Evolutionary conservation across 2,329 filamentous ascomycete species (phyloP).

Genomic region (Berkeleyomyces rouxiae): DNA sequence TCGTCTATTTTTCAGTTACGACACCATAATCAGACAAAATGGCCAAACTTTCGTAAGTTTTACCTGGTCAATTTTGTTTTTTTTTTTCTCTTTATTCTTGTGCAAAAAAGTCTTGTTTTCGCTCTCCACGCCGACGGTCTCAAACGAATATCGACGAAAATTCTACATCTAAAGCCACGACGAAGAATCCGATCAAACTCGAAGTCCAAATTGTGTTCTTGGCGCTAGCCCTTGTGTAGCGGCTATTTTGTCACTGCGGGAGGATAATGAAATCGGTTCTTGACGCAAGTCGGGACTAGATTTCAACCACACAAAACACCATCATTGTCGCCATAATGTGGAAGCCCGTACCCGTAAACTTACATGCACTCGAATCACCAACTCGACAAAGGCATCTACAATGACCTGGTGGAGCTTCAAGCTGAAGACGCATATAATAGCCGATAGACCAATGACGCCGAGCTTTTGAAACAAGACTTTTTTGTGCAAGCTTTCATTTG

Average conservation of each 20-base stretch:
- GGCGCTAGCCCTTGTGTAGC: too few species aligned
- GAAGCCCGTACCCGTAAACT: too few species aligned
- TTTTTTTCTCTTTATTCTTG: slow-evolving; percentile 2
- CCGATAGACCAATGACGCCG: neutral
- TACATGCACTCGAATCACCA: neutral
- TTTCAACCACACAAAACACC: too few species aligned
- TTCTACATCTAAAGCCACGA: neutral
- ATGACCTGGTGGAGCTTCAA: neutral
- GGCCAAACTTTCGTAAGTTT: slow-evolving; percentile 47
- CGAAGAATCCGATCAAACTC: neutral
- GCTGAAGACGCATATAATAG: too few species aligned
- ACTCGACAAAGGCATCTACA: neutral
- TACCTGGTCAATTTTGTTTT: slow-evolving; percentile 3
- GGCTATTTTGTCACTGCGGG: neutral
- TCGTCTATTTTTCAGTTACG: slow-evolving; percentile 13
- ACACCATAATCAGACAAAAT: slow-evolving; percentile 34
- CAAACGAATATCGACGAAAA: neutral
- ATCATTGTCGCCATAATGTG: too few species aligned
- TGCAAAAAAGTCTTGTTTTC: slow-evolving; percentile 1
- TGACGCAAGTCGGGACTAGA: too few species aligned
- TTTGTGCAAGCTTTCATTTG: neutral
- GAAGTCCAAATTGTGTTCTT: neutral
- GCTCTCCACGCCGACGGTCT: neutral
- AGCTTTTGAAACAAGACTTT: slow-evolving; percentile 4
- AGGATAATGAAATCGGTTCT: too few species aligned